A percentile compares a stretch with the other conserved stretches of the same genome.
Conservation (phyloP, 768 basidiomycete species). For the Podaxis carcinomalis region DNA sequence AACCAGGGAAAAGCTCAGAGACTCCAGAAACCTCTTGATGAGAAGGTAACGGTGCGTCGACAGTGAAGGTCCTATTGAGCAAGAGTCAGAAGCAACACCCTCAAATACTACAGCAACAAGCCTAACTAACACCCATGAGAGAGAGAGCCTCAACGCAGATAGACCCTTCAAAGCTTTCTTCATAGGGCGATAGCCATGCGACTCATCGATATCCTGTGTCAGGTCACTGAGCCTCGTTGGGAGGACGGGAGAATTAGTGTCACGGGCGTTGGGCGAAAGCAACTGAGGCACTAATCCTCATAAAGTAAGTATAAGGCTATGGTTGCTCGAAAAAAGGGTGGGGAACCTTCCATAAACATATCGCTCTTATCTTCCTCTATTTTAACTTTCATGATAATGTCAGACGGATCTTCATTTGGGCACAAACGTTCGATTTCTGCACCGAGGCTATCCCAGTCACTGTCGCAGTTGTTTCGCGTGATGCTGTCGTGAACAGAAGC, state of each 20-base stretch:
- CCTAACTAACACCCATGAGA: slow-evolving; percentile 70
- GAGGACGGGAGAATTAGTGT: slow-evolving; percentile 26
- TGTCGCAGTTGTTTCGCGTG: slow-evolving; percentile 1
- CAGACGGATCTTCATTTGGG: slow-evolving; percentile 16
- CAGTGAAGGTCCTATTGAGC: slow-evolving; percentile 4
- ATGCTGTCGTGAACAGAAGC: background rate
- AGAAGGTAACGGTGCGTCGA: slow-evolving; percentile 3
- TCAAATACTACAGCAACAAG: background rate
- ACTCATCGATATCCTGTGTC: background rate
- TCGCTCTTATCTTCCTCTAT: slow-evolving; percentile 49
- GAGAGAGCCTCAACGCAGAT: slow-evolving; percentile 50
- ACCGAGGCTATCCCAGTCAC: slow-evolving; percentile 21
- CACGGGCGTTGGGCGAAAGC: slow-evolving; percentile 47
- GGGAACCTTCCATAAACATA: slow-evolving; percentile 54
- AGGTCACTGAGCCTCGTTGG: slow-evolving; percentile 18
- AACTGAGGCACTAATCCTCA: slow-evolving; percentile 47
- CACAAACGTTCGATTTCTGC: slow-evolving; percentile 28
- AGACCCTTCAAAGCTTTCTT: slow-evolving; percentile 52
- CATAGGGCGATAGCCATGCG: slow-evolving; percentile 29
- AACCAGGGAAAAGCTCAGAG: background rate
- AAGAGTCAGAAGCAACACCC: background rate
- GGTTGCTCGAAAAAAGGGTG: background rate
- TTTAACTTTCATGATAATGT: slow-evolving; percentile 49
- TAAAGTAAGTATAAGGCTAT: background rate
- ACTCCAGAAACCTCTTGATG: slow-evolving; percentile 7